Evolutionary conservation across 2,329 filamentous ascomycete species (phyloP).

Genomic region (Trichoderma endophyticum): DNA sequence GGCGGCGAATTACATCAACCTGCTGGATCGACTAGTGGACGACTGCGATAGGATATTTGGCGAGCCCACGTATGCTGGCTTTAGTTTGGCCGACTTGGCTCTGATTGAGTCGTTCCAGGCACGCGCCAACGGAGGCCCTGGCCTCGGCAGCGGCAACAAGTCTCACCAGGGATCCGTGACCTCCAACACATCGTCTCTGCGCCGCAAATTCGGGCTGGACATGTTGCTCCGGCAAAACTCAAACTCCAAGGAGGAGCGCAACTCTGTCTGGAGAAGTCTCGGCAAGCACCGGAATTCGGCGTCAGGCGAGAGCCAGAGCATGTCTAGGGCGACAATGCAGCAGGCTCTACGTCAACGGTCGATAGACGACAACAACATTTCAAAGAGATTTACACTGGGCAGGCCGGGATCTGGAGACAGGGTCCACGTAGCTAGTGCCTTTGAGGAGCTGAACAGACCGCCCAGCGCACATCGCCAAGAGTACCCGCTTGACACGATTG

Average conservation of each 20-base stretch:
- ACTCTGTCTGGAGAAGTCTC: slow-evolving; percentile 80
- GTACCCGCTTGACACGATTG: slow-evolving; percentile 57
- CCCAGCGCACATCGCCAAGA: slow-evolving; percentile 56
- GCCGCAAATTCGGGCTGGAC: slow-evolving; percentile 80
- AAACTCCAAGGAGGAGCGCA: slow-evolving; percentile 73
- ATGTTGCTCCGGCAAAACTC: slow-evolving; percentile 74
- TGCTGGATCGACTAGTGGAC: slow-evolving; percentile 84
- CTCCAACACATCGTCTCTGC: slow-evolving; percentile 82
- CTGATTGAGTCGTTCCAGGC: slow-evolving; percentile 55
- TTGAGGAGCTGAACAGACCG: slow-evolving; percentile 57
- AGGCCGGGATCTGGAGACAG: slow-evolving; percentile 58
- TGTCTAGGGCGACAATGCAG: slow-evolving; percentile 64
- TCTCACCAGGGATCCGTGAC: slow-evolving; percentile 70
- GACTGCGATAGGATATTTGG: slow-evolving; percentile 89
- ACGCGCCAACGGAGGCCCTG: slow-evolving; percentile 29
- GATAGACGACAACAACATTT: slow-evolving; percentile 62
- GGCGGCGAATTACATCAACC: slow-evolving; percentile 79
- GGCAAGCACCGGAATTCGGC: slow-evolving; percentile 71
- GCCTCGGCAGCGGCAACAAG: slow-evolving; percentile 46
- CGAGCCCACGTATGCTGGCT: slow-evolving; percentile 46
- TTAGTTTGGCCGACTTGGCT: slow-evolving; percentile 38
- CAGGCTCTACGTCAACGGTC: slow-evolving; percentile 66
- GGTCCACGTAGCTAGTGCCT: slow-evolving; percentile 59
- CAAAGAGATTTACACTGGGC: slow-evolving; percentile 33
- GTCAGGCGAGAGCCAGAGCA: slow-evolving; percentile 58